Evolutionary conservation across 495 filamentous ascomycete genomes (phyloP).

Genomic region (Astrocystis sublimbata): DNA sequence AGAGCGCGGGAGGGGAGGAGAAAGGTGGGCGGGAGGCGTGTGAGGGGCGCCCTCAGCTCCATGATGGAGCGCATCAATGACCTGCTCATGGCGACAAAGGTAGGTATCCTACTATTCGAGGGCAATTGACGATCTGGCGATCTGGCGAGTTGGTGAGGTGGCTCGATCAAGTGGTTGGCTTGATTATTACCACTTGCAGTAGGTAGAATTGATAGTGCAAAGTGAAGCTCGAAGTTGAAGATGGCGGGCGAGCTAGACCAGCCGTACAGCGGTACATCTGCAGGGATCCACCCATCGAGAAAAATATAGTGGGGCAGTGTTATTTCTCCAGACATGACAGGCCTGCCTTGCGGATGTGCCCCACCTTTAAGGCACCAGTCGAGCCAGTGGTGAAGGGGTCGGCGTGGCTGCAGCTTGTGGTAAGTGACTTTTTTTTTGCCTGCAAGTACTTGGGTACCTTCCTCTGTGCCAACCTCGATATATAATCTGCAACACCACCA

Average conservation of each 20-base stretch:
- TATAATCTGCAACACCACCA: too few relatives aligned
- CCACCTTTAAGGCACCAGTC: too few relatives aligned
- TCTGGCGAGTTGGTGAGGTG: not conserved
- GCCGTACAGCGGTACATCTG: not conserved
- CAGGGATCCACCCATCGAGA: conserved; percentile 15
- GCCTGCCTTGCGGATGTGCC: too few relatives aligned
- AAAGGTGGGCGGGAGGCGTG: conserved; percentile 35
- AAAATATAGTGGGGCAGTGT: conserved; percentile 28
- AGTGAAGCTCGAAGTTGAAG: conserved; percentile 1
- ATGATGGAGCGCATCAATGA: conserved; percentile 48
- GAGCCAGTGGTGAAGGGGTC: not conserved
- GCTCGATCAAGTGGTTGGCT: not conserved
- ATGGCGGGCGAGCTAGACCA: too few relatives aligned
- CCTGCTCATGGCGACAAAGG: conserved; percentile 37
- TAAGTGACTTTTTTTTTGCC: conserved; percentile 15
- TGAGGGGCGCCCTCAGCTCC: conserved; percentile 44
- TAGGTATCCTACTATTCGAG: too few relatives aligned
- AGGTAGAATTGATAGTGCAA: not conserved
- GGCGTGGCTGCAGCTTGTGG: not conserved
- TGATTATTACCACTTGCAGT: too few relatives aligned
- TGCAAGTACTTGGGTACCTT: not conserved
- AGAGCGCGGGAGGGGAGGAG: conserved; percentile 32
- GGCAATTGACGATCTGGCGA: too few relatives aligned
- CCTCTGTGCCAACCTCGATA: too few relatives aligned
- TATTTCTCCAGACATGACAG: conserved; percentile 1